Evolutionary conservation across 2,329 filamentous ascomycete species (phyloP), one percentile per base, ranked within the genome.

Genomic region (Fusarium algeriense): DNA sequence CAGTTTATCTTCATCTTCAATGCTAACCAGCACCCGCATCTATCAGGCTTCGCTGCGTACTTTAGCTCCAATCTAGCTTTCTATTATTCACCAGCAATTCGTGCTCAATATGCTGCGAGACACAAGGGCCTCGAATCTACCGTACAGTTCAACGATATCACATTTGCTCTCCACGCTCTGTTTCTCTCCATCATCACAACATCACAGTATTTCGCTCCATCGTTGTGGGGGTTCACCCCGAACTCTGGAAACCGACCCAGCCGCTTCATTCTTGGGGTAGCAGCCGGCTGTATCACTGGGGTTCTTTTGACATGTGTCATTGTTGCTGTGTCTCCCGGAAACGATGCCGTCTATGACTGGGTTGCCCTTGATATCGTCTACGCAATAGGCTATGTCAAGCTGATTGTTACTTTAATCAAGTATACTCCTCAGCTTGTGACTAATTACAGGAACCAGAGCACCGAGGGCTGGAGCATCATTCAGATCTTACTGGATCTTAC

Each of bases 391-490:
- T 97, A 97, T 79, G 91, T 97, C 78, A 99, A 99, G 83, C 86
- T 99, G 37, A 81, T 95, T 59, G 89, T 97, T 72, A 97, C 95
- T 0, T 83, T 98, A 30, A 88, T 97, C 82, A 99, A 99, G 83
- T 98, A 98, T 82, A 90, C 93, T 49, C 96, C 96, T 8, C 94
- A 97, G 84, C 89, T 93, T 40, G 86, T 92, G 76, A 86, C 92
- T 74, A 98, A 98, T 83, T 94, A 92, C 79, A 90, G 90, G 75
- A 94, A 95, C 76, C 88, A 91, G 78, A 97, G 93, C 61, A 98
- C 96, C 2, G 83, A 87, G 23, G 96, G 96, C 40, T 98, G 95
- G 94, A 92, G 90, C 75, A 98, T 98, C 72, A 84, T 84, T 67
- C 91, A 94, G 79, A 95, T 98, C 75, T 83, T 97, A 49, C 86